A percentile compares a stretch with the other conserved stretches of the same genome.
Conservation (phyloP, 1,284 basidiomycete genomes). For the Moniliella sp. region DNA sequence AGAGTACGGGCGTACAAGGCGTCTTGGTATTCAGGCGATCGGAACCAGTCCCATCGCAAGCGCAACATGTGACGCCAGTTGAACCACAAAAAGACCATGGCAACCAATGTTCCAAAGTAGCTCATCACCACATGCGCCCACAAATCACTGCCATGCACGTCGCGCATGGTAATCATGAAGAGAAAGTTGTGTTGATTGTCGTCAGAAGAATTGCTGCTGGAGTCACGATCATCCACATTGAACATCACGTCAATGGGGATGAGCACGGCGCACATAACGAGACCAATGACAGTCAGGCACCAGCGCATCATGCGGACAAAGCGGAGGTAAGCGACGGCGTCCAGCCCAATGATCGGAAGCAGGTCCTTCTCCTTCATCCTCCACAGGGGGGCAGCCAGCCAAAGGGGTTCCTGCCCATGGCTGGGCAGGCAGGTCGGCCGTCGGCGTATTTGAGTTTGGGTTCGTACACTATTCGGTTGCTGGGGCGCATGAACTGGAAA, state of each 20-base stretch:
- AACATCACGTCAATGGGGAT: conserved; percentile 49
- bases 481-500: conserved; percentile 22
- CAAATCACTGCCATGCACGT: conserved; percentile 17
- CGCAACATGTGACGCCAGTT: conserved; percentile 24
- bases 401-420: conserved; percentile 42
- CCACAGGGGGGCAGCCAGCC: conserved; percentile 60
- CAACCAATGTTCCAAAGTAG: conserved; percentile 19
- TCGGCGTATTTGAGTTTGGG: conserved; percentile 63
- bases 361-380: conserved; percentile 66
- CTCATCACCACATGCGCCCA: conserved; percentile 32
- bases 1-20: conserved; percentile 45
- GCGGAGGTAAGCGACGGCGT: conserved; percentile 75
- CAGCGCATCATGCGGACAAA: conserved; percentile 63
- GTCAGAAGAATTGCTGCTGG: not conserved
- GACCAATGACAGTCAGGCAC: conserved; percentile 14
- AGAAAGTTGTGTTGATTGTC: conserved; percentile 1
- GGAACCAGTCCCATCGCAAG: conserved; percentile 23
- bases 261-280: conserved; percentile 50
- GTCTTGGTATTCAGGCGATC: conserved; percentile 23
- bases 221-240: conserved; percentile 12
- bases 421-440: conserved; percentile 54
- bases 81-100: conserved; percentile 18
- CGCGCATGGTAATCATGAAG: conserved; percentile 18
- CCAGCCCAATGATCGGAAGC: conserved; percentile 64
- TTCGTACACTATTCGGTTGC: conserved; percentile 45